Conservation (phyloP, 768 basidiomycete genomes). For the Lentinus tigrinus region DNA sequence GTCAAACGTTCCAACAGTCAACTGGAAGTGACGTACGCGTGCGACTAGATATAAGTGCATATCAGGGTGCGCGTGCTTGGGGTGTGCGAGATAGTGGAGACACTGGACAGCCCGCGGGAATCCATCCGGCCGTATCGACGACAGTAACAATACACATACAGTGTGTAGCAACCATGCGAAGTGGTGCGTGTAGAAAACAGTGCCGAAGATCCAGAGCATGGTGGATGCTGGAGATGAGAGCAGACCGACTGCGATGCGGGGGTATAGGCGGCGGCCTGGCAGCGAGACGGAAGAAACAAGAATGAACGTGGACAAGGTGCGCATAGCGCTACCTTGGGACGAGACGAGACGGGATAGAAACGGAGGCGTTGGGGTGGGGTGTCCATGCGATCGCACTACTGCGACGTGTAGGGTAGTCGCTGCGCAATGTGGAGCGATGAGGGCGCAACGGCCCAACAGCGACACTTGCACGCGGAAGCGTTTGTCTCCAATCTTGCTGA, state of each 20-base stretch:
- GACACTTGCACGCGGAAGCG: background rate
- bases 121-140: slow-evolving; percentile 14
- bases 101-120: slow-evolving; percentile 9
- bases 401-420: background rate
- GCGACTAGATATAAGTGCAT: slow-evolving; percentile 8
- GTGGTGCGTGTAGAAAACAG: background rate
- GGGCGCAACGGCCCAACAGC: background rate
- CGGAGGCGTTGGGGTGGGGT: background rate
- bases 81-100: slow-evolving; percentile 8
- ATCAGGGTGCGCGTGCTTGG: slow-evolving; percentile 4
- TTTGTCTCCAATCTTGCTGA: no score
- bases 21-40: slow-evolving; percentile 9
- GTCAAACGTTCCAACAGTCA: background rate
- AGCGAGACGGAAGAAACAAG: background rate
- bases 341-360: background rate
- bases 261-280: slow-evolving; percentile 18
- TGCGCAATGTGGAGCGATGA: background rate
- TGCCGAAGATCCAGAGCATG: background rate
- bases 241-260: slow-evolving; percentile 16
- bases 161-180: slow-evolving; percentile 7
- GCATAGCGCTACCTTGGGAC: slow-evolving; percentile 9
- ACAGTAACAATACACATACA: slow-evolving; percentile 19
- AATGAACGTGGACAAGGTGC: slow-evolving; percentile 8
- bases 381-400: background rate
- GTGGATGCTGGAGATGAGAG: slow-evolving; percentile 1